phyloP scores from a whole-genome alignment of 2,329 filamentous ascomycete species.

The Rutstroemia sydowiana region DNA sequence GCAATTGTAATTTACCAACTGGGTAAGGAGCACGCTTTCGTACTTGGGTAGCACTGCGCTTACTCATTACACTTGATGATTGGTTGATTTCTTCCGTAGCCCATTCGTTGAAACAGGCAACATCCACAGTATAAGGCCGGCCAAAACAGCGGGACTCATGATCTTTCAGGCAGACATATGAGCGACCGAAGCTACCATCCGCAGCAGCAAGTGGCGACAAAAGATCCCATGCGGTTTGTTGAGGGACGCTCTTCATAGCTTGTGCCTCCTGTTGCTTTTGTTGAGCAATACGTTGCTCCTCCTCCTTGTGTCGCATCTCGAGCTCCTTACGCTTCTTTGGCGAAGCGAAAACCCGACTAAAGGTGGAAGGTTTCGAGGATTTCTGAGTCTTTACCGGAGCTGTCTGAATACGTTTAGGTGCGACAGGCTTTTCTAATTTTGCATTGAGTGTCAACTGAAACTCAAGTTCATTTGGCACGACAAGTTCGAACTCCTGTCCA shows the following conservation, averaged over 20 bases:
- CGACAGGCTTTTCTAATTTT: conserved; percentile 70
- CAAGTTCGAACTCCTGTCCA: conserved; percentile 95
- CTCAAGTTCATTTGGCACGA: conserved; percentile 95
- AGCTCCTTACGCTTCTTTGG: conserved; percentile 96
- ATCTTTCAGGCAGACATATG: conserved; percentile 90
- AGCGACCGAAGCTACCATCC: conserved; percentile 88
- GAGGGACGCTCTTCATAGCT: conserved; percentile 52
- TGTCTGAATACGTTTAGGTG: conserved; percentile 45
- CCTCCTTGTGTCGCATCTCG: conserved; percentile 75
- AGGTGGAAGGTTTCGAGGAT: conserved; percentile 72
- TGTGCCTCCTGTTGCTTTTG: conserved; percentile 57
- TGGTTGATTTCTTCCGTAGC: conserved; percentile 75
- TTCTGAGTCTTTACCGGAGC: conserved; percentile 58
- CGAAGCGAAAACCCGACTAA: conserved; percentile 86
- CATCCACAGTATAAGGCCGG: conserved; percentile 77
- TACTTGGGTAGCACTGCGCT: conserved; percentile 60
- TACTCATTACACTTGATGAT: conserved; percentile 88
- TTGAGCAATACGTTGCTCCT: conserved; percentile 63
- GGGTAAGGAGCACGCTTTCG: conserved; percentile 90
- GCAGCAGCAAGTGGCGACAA: conserved; percentile 79
- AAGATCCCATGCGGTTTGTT: conserved; percentile 76
- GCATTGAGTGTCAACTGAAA: conserved; percentile 97
- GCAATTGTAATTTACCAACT: conserved; percentile 87
- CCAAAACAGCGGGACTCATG: conserved; percentile 86
- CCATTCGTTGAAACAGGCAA: conserved; percentile 98